Conservation (phyloP, 345 rosid species). For the Moricandia moricandioides region DNA sequence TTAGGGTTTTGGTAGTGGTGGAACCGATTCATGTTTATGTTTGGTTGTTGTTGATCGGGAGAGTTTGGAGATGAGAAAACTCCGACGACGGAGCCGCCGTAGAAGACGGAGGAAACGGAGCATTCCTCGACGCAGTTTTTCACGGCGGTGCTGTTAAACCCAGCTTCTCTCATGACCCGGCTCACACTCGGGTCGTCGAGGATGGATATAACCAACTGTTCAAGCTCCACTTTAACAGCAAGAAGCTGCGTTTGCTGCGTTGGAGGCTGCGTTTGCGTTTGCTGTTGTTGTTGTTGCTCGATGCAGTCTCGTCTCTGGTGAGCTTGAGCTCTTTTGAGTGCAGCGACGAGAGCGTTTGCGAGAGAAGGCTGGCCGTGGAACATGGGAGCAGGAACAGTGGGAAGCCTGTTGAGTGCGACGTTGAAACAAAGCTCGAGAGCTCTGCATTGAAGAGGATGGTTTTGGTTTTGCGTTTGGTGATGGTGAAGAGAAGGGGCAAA, state of each 20-base stretch:
- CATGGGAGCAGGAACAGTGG: constrained; percentile 51
- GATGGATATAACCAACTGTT: constrained; percentile 67
- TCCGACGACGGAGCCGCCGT: constrained; percentile 52
- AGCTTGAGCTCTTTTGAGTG: constrained; percentile 79
- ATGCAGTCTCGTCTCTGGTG: constrained; percentile 74
- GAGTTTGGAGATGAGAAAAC: constrained; percentile 84
- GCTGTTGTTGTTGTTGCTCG: constrained; percentile 50
- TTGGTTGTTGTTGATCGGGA: constrained; percentile 43
- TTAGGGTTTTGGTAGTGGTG: constrained; percentile 37
- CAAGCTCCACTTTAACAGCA: constrained; percentile 67
- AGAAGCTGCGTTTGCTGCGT: constrained; percentile 47
- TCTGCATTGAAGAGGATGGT: constrained; percentile 67
- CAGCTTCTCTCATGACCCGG: constrained; percentile 93
- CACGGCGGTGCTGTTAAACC: constrained; percentile 74
- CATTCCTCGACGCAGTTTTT: constrained; percentile 72
- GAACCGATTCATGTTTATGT: constrained; percentile 25
- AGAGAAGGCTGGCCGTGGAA: constrained; percentile 56
- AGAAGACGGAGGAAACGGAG: constrained; percentile 59
- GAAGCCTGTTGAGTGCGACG: constrained; percentile 76
- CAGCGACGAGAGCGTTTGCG: constrained; percentile 74
- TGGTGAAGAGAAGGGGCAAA: constrained; percentile 38
- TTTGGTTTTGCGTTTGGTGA: constrained; percentile 35
- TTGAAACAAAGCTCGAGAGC: constrained; percentile 86
- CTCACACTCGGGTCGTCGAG: constrained; percentile 86
- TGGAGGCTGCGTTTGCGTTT: constrained; percentile 45